Percentiles rank a stretch among this genome's conserved stretches.
phyloP scores from a whole-genome alignment of 1,284 basidiomycete species.

The Gymnopus androsaceus region DNA sequence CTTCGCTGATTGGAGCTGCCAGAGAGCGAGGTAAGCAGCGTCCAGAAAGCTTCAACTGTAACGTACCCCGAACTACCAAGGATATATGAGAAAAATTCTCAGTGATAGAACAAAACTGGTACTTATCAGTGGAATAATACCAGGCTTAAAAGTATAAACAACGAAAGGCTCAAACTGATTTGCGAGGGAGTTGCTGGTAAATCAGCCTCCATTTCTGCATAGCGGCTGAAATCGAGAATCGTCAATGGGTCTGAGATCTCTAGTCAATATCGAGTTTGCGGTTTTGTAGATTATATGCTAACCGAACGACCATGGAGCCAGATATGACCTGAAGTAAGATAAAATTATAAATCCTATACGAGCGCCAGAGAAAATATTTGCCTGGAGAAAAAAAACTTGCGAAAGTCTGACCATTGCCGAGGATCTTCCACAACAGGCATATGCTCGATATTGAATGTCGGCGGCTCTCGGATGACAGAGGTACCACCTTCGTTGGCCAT shows the following conservation, averaged over 20 bases:
- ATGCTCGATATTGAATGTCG: conserved; percentile 40
- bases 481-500: conserved; percentile 12
- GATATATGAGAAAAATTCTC: background rate
- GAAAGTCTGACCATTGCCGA: conserved; percentile 63
- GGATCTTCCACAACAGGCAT: conserved; percentile 75
- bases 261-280: conserved; percentile 37
- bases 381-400: conserved; percentile 53
- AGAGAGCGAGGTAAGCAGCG: background rate
- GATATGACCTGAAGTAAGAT: conserved; percentile 59
- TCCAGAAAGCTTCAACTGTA: background rate
- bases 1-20: conserved; percentile 62
- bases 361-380: background rate
- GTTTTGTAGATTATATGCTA: conserved; percentile 70
- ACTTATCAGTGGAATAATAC: conserved; percentile 71
- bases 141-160: conserved; percentile 85
- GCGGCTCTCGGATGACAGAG: background rate
- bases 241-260: background rate
- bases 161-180: conserved; percentile 72
- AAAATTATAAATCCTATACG: conserved; percentile 39
- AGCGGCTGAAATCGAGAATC: conserved; percentile 51
- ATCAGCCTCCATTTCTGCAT: conserved; percentile 64
- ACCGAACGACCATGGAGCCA: conserved; percentile 68
- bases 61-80: conserved; percentile 1
- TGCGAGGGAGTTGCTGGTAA: conserved; percentile 67
- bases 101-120: conserved; percentile 38